These are phyloP conservation scores for Theobroma cacao DNA, from an alignment of 345 rosid species.

Conservation along the genomic window DNA sequence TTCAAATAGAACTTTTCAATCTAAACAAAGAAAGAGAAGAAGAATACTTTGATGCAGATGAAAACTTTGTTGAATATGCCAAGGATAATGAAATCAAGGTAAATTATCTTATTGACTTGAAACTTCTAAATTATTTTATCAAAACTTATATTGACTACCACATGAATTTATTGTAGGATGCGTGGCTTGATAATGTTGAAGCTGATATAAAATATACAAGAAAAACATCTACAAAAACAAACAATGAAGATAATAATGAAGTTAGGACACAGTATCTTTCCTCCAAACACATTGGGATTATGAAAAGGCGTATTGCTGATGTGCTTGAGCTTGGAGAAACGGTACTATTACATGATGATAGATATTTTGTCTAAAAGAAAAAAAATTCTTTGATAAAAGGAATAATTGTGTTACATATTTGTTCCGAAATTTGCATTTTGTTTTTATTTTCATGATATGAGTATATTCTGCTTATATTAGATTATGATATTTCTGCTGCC, in stretches of 20 bases:
- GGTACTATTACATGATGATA: conserved; percentile 34
- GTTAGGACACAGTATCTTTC: conserved; percentile 53
- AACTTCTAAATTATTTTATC: background rate
- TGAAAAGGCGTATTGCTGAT: conserved; percentile 81
- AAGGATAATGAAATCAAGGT: conserved; percentile 78
- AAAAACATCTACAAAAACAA: conserved; percentile 21
- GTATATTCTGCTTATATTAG: background rate
- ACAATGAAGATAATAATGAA: conserved; percentile 34
- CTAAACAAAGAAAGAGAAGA: conserved; percentile 89
- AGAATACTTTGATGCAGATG: conserved; percentile 88
- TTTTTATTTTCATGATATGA: background rate
- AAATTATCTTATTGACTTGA: conserved; percentile 10
- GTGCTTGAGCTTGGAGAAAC: conserved; percentile 92
- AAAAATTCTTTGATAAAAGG: background rate
- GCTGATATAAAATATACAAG: conserved; percentile 49
- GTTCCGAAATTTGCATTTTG: background rate
- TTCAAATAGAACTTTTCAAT: conserved; percentile 91
- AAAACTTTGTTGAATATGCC: conserved; percentile 90
- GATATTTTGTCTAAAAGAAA: background rate
- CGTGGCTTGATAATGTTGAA: conserved; percentile 93
- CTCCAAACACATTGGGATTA: conserved; percentile 59
- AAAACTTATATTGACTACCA: conserved; percentile 11
- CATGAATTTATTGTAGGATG: conserved; percentile 63
- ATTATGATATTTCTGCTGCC: background rate
- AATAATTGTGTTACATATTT: background rate